Conservation (phyloP, 2,329 filamentous ascomycete species). For the Apiospora malaysiana region DNA sequence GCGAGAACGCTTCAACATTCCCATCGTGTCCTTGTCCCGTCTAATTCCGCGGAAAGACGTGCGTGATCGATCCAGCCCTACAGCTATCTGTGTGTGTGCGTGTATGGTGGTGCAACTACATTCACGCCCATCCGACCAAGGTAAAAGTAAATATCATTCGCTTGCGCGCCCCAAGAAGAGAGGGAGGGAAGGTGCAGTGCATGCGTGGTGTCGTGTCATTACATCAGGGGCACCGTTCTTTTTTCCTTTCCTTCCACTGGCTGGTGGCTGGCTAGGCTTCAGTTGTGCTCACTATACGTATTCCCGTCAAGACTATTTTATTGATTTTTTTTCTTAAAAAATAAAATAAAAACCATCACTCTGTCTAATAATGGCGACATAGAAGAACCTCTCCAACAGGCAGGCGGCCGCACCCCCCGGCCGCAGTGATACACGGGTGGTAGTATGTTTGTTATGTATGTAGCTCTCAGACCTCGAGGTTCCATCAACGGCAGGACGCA, state of each 20-base stretch:
- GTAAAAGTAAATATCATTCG: not conserved
- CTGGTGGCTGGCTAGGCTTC: not conserved
- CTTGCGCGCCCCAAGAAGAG: not conserved
- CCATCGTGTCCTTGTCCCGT: not conserved
- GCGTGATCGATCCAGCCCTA: constrained; percentile 13
- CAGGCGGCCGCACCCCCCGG: constrained; percentile 10
- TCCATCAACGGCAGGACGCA: constrained; percentile 13
- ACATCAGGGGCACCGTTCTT: not conserved
- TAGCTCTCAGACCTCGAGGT: constrained; percentile 14
- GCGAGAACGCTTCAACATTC: not conserved
- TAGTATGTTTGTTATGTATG: constrained; percentile 4
- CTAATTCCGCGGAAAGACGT: constrained; percentile 8
- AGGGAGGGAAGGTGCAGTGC: not conserved
- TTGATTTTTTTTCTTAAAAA: no score
- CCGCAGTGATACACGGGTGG: constrained; percentile 10
- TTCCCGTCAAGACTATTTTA: not conserved
- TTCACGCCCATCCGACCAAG: not conserved
- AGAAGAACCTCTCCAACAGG: not conserved
- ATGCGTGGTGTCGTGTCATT: constrained; percentile 3
- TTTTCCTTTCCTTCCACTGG: not conserved
- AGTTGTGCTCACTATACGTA: constrained; percentile 2
- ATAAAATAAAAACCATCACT: not conserved
- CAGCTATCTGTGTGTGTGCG: not conserved
- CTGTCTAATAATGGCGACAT: constrained; percentile 10
- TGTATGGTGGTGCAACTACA: not conserved